Evolutionary conservation across 257 asterid species (phyloP).

Genomic region (Solanum sejunctum): DNA sequence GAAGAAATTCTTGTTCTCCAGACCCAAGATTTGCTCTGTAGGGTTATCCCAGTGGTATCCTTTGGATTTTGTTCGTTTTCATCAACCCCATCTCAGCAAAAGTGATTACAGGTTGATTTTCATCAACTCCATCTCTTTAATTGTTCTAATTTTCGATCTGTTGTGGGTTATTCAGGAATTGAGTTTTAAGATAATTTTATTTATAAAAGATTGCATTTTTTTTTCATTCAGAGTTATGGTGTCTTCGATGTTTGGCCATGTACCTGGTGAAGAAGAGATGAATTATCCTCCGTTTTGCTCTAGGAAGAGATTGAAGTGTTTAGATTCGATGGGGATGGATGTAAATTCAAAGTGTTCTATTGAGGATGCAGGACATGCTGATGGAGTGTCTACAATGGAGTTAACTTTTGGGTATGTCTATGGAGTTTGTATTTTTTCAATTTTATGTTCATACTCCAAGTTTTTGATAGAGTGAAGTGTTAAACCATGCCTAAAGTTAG

Average conservation of each 20-base stretch:
- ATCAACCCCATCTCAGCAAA: background rate
- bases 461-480: background rate
- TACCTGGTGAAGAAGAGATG: background rate
- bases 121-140: background rate
- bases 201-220: background rate
- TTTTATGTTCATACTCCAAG: background rate
- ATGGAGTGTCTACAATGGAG: constrained; percentile 10
- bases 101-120: background rate
- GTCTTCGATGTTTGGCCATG: background rate
- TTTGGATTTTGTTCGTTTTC: background rate
- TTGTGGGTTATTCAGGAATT: background rate
- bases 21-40: background rate
- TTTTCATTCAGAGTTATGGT: background rate
- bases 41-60: background rate
- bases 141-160: background rate
- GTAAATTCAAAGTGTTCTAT: background rate
- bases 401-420: constrained; percentile 12
- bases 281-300: background rate
- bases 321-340: background rate
- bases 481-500: background rate
- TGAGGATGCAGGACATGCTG: background rate
- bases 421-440: background rate
- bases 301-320: background rate
- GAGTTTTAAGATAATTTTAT: background rate
- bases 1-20: background rate